Evolutionary conservation across 2,329 filamentous ascomycete genomes (phyloP).

Genomic region (Penicillium crustosum): DNA sequence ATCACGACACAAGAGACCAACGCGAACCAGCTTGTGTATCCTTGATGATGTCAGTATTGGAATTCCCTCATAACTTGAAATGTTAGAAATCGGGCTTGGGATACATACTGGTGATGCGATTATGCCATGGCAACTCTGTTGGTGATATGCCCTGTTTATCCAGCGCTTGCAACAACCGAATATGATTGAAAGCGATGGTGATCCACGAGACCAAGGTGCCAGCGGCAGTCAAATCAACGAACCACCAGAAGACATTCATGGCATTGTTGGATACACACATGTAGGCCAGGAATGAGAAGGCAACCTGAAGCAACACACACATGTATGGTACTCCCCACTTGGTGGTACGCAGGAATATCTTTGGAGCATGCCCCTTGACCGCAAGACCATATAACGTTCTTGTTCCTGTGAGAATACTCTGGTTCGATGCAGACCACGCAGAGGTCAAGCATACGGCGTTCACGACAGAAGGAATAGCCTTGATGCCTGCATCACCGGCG

Average conservation of each 20-base stretch:
- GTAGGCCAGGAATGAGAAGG: constrained; percentile 48
- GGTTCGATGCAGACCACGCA: constrained; percentile 68
- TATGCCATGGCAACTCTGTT: constrained; percentile 60
- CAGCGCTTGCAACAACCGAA: constrained; percentile 57
- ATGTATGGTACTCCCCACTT: constrained; percentile 47
- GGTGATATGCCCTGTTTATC: constrained; percentile 55
- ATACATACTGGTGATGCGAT: constrained; percentile 59
- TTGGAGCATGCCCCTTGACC: constrained; percentile 54
- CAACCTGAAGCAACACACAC: constrained; percentile 42
- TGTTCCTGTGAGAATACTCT: constrained; percentile 58
- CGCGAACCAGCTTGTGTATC: constrained; percentile 61
- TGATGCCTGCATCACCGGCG: constrained; percentile 65
- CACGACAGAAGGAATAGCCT: constrained; percentile 67
- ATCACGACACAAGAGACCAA: constrained; percentile 63
- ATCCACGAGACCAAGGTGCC: constrained; percentile 66
- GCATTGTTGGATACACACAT: constrained; percentile 50
- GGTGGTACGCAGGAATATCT: constrained; percentile 44
- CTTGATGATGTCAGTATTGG: constrained; percentile 36
- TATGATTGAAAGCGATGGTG: constrained; percentile 60
- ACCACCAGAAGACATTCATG: constrained; percentile 65
- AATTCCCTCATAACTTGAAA: no score
- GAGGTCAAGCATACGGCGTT: constrained; percentile 75
- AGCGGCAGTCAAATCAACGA: constrained; percentile 61
- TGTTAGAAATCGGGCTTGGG: no score
- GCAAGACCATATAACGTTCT: constrained; percentile 52